A percentile compares a stretch with the other conserved stretches of the same genome.
Conservation (phyloP, 2,329 filamentous ascomycete species). For the Penicillium sp. region DNA sequence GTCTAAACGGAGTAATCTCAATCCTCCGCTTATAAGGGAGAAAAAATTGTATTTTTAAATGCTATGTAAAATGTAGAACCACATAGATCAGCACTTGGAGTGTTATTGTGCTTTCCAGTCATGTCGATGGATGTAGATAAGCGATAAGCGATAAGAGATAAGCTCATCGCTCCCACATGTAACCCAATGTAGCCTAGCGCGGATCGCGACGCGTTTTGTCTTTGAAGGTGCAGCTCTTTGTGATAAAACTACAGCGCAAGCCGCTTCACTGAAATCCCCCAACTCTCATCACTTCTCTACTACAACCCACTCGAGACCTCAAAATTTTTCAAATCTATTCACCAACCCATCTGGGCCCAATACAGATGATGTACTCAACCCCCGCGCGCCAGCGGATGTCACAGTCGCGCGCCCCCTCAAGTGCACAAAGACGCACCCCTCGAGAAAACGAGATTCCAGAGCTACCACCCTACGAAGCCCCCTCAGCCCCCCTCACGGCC, state of each 20-base stretch:
- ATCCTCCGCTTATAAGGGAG: background rate
- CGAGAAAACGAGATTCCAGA: conserved; percentile 7
- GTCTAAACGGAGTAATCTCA: conserved; percentile 53
- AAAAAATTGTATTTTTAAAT: background rate
- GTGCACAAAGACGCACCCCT: background rate
- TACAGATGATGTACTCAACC: conserved; percentile 2
- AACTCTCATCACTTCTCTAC: background rate
- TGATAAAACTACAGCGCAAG: background rate
- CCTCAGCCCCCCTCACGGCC: conserved; percentile 51
- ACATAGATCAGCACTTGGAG: background rate
- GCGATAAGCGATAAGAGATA: conserved; percentile 6
- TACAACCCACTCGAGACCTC: no score
- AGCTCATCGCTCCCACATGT: conserved; percentile 21
- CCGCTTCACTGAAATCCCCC: background rate
- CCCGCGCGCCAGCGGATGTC: conserved; percentile 15
- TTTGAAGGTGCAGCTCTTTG: conserved; percentile 11
- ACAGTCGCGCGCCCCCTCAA: conserved; percentile 14
- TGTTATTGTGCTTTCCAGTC: background rate
- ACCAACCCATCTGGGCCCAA: background rate
- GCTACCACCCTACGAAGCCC: conserved; percentile 55
- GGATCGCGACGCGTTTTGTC: conserved; percentile 29
- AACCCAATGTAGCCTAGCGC: conserved; percentile 34
- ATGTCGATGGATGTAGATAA: background rate
- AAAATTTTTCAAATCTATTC: background rate
- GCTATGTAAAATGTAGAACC: background rate